A percentile compares a stretch with the other conserved stretches of the same genome.
phyloP scores from a whole-genome alignment of 345 rosid genomes.

The Microthlaspi erraticum region DNA sequence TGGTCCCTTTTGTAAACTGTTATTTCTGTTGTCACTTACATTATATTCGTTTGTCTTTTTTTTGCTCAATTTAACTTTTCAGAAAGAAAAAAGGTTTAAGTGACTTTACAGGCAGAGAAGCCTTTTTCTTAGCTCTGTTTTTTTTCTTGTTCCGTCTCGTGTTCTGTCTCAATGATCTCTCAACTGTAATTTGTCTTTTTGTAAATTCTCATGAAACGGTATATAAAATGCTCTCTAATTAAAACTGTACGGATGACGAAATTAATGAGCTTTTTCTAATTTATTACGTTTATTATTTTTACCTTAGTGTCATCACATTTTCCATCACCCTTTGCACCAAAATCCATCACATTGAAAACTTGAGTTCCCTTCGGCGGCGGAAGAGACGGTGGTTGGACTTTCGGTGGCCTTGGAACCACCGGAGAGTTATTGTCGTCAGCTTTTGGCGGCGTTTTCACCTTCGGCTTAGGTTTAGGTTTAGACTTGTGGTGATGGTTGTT shows the following conservation, averaged over 20 bases:
- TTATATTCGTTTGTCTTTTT: slow-evolving; percentile 41
- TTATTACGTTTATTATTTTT: background rate
- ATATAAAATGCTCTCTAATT: slow-evolving; percentile 29
- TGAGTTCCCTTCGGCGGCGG: slow-evolving; percentile 48
- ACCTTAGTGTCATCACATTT: slow-evolving; percentile 92
- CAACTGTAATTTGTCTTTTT: slow-evolving; percentile 30
- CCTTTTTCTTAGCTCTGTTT: slow-evolving; percentile 34
- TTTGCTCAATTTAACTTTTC: slow-evolving; percentile 11
- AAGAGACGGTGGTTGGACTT: slow-evolving; percentile 44
- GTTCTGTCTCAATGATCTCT: slow-evolving; percentile 25
- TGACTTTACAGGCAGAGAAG: slow-evolving; percentile 29
- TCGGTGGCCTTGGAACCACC: slow-evolving; percentile 48
- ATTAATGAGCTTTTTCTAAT: slow-evolving; percentile 1
- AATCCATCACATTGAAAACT: slow-evolving; percentile 67
- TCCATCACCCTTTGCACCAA: slow-evolving; percentile 95
- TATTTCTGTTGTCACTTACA: slow-evolving; percentile 43
- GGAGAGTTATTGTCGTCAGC: slow-evolving; percentile 28
- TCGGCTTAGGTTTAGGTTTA: slow-evolving; percentile 53
- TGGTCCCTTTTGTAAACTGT: slow-evolving; percentile 41
- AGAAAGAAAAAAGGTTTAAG: background rate
- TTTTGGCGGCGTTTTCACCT: slow-evolving; percentile 40
- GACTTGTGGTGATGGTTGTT: slow-evolving; percentile 46
- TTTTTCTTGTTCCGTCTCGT: slow-evolving; percentile 24
- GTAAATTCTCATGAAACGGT: slow-evolving; percentile 28
- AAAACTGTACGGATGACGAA: slow-evolving; percentile 25